Base-by-base conservation (phyloP, 352 stramenopile genomes). In the Pythium volutum region DNA sequence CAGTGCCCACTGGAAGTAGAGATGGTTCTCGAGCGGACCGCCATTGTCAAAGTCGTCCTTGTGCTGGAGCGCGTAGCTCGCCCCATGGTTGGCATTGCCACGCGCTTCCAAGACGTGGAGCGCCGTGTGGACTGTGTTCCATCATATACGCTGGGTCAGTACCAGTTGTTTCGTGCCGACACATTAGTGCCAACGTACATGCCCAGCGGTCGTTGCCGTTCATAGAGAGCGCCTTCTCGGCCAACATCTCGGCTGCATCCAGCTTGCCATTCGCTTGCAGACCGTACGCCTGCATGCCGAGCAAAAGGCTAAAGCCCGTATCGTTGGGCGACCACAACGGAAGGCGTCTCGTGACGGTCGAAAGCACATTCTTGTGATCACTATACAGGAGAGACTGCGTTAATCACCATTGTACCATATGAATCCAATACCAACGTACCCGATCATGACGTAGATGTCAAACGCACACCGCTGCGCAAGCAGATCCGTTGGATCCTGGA, bases 241-340 rank as follows among this genome's bases (percentile, higher is more conserved):
- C 84, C 20, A 95, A 27, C 33, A 66, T 62, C 34, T 92, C 77
- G 0, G 86, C 82, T 11, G 77, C 82, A 59, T 91, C 86, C 18
- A 93, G 64, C 23, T 76, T 73, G 12, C 86, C 86, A 27, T 69
- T 68, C 45, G 74, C 72, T 42, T 91, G 79, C 39, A 95, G 71
- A n/a, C 79, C 86, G 41, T 89, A 95, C 34, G 86, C 86, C 62
- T 95, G 86, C 81, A 95, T 90, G 4, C 71, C 73, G 18, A 95
- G 57, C 48, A 95, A 57, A 52, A 89, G 75, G 46, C 84, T 93
- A 59, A 90, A 95, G 22, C 84, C 77, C 77, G 70, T 64, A 38
- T 92, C 81, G 25, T 77, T 91, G 18, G 86, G 80, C 5, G 82
- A 91, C 84, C 84, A 93, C 23, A 71, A 83, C 27, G 86, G 84